A percentile compares a stretch with the other conserved stretches of the same genome.
phyloP scores from a whole-genome alignment of 805 yeast genomes.

The Yamadazyma insecticola region DNA sequence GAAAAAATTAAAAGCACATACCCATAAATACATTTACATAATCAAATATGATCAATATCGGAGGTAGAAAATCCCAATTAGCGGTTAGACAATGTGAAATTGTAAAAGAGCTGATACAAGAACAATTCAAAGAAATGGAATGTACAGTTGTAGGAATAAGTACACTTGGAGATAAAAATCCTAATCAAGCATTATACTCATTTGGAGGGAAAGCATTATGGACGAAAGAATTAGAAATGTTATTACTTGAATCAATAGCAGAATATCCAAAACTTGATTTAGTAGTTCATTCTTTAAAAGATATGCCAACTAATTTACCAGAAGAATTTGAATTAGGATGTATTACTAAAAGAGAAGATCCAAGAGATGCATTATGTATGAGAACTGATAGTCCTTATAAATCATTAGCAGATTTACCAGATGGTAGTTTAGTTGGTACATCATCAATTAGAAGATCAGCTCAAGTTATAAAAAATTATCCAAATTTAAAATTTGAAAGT shows the following conservation, averaged over 20 bases:
- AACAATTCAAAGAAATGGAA: constrained; percentile 56
- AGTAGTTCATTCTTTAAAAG: constrained; percentile 92
- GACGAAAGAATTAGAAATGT: constrained; percentile 90
- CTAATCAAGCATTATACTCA: constrained; percentile 78
- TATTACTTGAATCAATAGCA: constrained; percentile 60
- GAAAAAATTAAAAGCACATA: too few species aligned
- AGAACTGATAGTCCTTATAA: constrained; percentile 58
- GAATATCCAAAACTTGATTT: constrained; percentile 68
- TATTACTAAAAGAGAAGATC: constrained; percentile 82
- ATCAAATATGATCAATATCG: too few species aligned
- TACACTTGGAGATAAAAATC: constrained; percentile 89
- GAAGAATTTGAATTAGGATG: constrained; percentile 88
- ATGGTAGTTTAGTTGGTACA: constrained; percentile 86
- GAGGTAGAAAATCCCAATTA: constrained; percentile 83
- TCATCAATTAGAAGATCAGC: constrained; percentile 93
- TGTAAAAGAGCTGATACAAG: constrained; percentile 57
- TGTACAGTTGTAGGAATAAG: constrained; percentile 76
- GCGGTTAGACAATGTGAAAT: constrained; percentile 85
- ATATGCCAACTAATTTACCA: constrained; percentile 86
- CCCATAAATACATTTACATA: too few species aligned
- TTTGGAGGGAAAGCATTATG: constrained; percentile 96
- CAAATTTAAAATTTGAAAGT: constrained; percentile 72
- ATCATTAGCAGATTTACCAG: constrained; percentile 69
- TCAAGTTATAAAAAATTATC: constrained; percentile 74
- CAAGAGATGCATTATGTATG: constrained; percentile 89